Evolutionary conservation across 2,329 filamentous ascomycete species (phyloP).

Genomic region (Monilinia fructigena): DNA sequence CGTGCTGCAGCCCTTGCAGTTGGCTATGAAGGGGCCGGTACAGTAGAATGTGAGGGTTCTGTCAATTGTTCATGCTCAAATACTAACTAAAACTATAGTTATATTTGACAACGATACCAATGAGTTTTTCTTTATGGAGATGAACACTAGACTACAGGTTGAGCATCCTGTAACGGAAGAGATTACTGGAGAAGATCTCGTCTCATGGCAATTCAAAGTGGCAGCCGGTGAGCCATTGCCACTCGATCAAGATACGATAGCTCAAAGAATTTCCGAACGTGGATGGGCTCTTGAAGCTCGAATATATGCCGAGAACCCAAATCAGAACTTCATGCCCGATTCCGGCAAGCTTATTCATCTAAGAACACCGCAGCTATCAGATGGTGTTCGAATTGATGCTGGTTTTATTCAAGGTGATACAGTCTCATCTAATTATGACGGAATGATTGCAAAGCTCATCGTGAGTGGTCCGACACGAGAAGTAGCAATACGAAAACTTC

Average conservation of each 20-base stretch:
- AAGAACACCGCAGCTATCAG: slow-evolving; percentile 64
- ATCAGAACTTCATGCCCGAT: slow-evolving; percentile 88
- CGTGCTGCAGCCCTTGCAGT: slow-evolving; percentile 69
- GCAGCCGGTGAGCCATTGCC: slow-evolving; percentile 69
- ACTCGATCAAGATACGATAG: slow-evolving; percentile 63
- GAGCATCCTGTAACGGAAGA: slow-evolving; percentile 92
- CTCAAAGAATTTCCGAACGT: slow-evolving; percentile 66
- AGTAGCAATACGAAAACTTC: slow-evolving; percentile 79
- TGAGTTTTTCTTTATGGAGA: slow-evolving; percentile 80
- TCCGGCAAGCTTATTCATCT: slow-evolving; percentile 86
- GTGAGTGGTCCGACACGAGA: slow-evolving; percentile 77
- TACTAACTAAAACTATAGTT: slow-evolving; percentile 51
- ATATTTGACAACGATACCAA: slow-evolving; percentile 81
- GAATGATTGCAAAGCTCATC: slow-evolving; percentile 98
- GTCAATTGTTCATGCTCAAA: no score
- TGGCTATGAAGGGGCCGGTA: slow-evolving; percentile 85
- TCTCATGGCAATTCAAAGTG: slow-evolving; percentile 93
- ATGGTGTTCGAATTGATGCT: slow-evolving; percentile 85
- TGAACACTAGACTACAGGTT: slow-evolving; percentile 88
- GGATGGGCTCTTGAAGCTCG: slow-evolving; percentile 93
- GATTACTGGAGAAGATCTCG: slow-evolving; percentile 74
- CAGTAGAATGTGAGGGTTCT: slow-evolving; percentile 70
- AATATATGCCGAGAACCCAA: slow-evolving; percentile 95
- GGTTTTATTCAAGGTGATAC: slow-evolving; percentile 90
- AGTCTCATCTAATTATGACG: slow-evolving; percentile 92